Percentiles rank a stretch among this genome's conserved stretches.
Conservation (phyloP, 2,329 filamentous ascomycete genomes). For the Beauveria brongniartii region DNA sequence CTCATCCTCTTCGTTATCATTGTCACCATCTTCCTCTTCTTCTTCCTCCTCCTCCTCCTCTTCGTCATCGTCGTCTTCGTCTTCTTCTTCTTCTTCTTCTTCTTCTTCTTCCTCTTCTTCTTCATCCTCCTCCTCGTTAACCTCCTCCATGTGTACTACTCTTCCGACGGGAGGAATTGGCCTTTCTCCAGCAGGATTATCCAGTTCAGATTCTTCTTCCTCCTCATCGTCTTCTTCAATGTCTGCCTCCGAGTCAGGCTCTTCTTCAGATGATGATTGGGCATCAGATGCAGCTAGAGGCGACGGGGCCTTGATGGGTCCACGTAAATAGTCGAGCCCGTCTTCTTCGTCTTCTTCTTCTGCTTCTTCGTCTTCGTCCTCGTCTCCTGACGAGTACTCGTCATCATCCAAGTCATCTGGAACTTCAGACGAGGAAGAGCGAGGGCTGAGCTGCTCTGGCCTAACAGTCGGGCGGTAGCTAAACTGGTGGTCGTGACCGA, state of each 20-base stretch:
- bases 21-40: constrained; percentile 7
- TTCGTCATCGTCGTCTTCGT: background rate
- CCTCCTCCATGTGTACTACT: background rate
- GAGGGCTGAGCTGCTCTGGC: constrained; percentile 29
- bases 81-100: background rate
- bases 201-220: background rate
- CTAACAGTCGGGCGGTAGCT: constrained; percentile 29
- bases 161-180: background rate
- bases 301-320: background rate
- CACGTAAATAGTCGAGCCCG: background rate
- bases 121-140: background rate
- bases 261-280: constrained; percentile 1
- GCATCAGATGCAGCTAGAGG: background rate
- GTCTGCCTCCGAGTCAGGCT: background rate
- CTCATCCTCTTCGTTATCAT: background rate
- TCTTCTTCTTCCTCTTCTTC: background rate
- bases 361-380: background rate
- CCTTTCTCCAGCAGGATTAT: background rate
- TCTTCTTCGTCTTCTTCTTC: too few relatives aligned
- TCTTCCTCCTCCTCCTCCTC: background rate
- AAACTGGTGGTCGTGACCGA: constrained; percentile 34
- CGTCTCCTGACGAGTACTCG: background rate
- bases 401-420: constrained; percentile 20
- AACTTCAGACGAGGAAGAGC: constrained; percentile 18
- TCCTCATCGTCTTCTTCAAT: background rate